These are phyloP conservation scores for Pseudogymnoascus sp. DNA, from an alignment of 2,329 filamentous ascomycete species.

Conservation along the genomic window DNA sequence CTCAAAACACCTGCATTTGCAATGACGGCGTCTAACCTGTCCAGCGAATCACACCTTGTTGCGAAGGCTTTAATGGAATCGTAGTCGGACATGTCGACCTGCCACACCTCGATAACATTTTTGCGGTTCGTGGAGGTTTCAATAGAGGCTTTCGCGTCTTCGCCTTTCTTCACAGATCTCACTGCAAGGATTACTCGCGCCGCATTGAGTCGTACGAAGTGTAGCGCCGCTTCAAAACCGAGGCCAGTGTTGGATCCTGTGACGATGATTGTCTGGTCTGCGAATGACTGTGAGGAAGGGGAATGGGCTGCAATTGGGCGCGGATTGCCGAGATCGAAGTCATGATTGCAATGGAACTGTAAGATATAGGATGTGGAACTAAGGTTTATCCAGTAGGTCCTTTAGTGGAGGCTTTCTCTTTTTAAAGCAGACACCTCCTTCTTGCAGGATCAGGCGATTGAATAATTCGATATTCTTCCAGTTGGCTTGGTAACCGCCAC, in stretches of 20 bases:
- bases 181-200: conserved; percentile 32
- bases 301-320: neutral
- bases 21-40: conserved; percentile 16
- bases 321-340: neutral
- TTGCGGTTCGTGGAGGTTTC: conserved; percentile 17
- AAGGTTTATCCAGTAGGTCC: neutral
- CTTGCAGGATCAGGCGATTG: neutral
- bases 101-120: conserved; percentile 15
- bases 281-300: conserved; percentile 19
- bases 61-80: conserved; percentile 15
- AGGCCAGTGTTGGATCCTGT: conserved; percentile 37
- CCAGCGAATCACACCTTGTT: conserved; percentile 1
- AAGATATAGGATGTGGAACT: neutral
- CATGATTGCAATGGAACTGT: neutral
- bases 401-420: neutral
- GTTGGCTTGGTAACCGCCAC: neutral
- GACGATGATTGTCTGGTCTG: conserved; percentile 30
- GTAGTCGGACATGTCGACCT: conserved; percentile 16
- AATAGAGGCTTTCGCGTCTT: conserved; percentile 31
- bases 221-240: conserved; percentile 33
- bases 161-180: conserved; percentile 29
- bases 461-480: neutral
- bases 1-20: conserved; percentile 17
- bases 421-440: neutral
- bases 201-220: conserved; percentile 32